A percentile compares a stretch with the other conserved stretches of the same genome.
These are phyloP conservation scores for Clonostachys chloroleuca DNA, from an alignment of 2,329 filamentous ascomycete genomes.

Conservation along the genomic window DNA sequence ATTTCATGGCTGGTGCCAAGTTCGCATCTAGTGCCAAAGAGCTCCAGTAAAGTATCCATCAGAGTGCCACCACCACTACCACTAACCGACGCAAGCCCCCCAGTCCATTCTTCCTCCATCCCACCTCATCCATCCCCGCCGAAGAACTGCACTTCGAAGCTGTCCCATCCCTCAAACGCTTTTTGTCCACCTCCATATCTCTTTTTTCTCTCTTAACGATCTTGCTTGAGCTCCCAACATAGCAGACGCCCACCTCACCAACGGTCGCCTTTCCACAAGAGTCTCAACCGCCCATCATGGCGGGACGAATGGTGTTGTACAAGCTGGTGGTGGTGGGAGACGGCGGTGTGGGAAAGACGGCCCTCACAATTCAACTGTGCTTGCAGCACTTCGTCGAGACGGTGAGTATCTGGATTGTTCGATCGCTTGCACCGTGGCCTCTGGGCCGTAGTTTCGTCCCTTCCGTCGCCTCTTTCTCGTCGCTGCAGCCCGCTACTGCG, in stretches of 20 bases:
- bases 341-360: slow-evolving; percentile 91
- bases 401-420: slow-evolving; percentile 36
- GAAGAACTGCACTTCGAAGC: not conserved
- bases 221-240: no score
- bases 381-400: slow-evolving; percentile 98
- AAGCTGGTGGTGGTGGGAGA: slow-evolving; percentile 94
- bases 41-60: no score
- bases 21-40: no score
- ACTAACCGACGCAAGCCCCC: no score
- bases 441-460: not conserved
- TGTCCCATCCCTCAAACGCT: not conserved
- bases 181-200: no score
- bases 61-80: no score
- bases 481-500: slow-evolving; percentile 1
- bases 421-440: not conserved
- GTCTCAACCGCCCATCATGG: slow-evolving; percentile 50
- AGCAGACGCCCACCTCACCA: no score
- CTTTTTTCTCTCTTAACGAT: no score
- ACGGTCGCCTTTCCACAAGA: not conserved
- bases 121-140: not conserved
- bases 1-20: no score
- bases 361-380: slow-evolving; percentile 93
- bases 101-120: not conserved
- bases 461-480: not conserved
- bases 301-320: slow-evolving; percentile 92